Percentiles rank a stretch among this genome's conserved stretches.
Conservation (phyloP, 208 protist species). For the Trypanosoma boissoni region DNA sequence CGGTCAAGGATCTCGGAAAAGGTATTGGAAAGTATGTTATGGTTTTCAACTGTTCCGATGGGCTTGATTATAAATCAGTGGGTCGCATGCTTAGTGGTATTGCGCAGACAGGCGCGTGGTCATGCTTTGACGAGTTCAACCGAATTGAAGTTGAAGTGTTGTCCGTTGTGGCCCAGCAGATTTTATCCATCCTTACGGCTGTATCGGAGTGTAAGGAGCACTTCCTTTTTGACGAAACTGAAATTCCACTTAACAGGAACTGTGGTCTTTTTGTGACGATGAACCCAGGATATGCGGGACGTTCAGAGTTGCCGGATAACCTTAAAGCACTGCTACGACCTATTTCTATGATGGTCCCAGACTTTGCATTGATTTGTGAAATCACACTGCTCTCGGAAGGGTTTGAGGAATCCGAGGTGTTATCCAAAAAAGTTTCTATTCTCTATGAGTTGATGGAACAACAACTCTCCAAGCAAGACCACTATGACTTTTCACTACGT, state of each 20-base stretch:
- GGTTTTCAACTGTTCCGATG: constrained; percentile 99
- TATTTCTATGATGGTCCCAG: constrained; percentile 98
- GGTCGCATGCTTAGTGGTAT: constrained; percentile 96
- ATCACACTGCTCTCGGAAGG: constrained; percentile 98
- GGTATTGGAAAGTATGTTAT: constrained; percentile 96
- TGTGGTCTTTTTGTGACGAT: constrained; percentile 99
- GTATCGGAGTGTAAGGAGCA: constrained; percentile 68
- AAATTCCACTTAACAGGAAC: constrained; percentile 95
- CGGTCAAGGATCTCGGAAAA: constrained; percentile 98
- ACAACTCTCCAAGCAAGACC: constrained; percentile 98
- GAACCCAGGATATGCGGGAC: constrained; percentile 99
- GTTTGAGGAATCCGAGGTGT: constrained; percentile 92
- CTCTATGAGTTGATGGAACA: constrained; percentile 96
- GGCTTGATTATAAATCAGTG: constrained; percentile 96
- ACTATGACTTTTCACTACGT: constrained; percentile 98
- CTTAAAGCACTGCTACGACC: constrained; percentile 97
- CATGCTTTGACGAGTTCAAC: constrained; percentile 99
- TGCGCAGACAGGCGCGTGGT: constrained; percentile 97
- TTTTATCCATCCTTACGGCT: constrained; percentile 92
- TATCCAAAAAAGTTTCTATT: constrained; percentile 96
- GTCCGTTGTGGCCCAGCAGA: constrained; percentile 98
- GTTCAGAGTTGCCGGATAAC: constrained; percentile 98
- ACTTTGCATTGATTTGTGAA: constrained; percentile 97
- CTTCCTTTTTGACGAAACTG: constrained; percentile 94
- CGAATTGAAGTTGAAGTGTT: constrained; percentile 98